Evolutionary conservation across 176 grass and related monocot genomes (phyloP).

Genomic region (Rhynchospora tenuis): DNA sequence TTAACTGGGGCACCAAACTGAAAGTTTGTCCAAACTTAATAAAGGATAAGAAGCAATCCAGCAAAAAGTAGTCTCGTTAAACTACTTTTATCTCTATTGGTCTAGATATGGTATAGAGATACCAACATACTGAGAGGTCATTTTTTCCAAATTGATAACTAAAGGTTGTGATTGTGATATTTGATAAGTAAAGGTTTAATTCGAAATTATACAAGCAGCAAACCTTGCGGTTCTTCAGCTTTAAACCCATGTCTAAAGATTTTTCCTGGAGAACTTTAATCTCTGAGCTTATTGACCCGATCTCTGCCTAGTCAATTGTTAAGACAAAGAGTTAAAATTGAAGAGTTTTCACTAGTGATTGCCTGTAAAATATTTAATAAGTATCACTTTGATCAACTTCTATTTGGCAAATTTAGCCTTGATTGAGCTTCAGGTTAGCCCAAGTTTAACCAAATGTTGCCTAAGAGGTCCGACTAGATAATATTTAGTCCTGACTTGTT

Average conservation of each 20-base stretch:
- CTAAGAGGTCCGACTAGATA: background rate
- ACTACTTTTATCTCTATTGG: background rate
- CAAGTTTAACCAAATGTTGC: background rate
- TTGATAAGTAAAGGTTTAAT: background rate
- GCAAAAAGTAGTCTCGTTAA: background rate
- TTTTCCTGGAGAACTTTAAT: conserved; percentile 98
- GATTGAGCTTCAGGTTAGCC: background rate
- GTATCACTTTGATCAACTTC: background rate
- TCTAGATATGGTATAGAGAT: background rate
- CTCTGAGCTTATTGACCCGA: conserved; percentile 98
- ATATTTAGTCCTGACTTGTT: background rate
- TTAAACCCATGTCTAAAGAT: conserved; percentile 99
- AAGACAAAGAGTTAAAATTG: background rate
- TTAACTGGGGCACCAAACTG: background rate
- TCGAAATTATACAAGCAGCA: background rate
- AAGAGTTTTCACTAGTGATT: background rate
- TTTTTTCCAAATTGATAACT: background rate
- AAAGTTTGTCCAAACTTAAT: background rate
- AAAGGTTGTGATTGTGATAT: background rate
- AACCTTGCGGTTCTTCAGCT: conserved; percentile 98
- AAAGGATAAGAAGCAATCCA: background rate
- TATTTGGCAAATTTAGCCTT: background rate
- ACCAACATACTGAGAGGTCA: background rate
- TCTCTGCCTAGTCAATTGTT: conserved; percentile 73
- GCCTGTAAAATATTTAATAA: background rate